A percentile compares a stretch with the other conserved stretches of the same genome.
phyloP scores from a whole-genome alignment of 768 basidiomycete species.

The Boletus rex-veris region DNA sequence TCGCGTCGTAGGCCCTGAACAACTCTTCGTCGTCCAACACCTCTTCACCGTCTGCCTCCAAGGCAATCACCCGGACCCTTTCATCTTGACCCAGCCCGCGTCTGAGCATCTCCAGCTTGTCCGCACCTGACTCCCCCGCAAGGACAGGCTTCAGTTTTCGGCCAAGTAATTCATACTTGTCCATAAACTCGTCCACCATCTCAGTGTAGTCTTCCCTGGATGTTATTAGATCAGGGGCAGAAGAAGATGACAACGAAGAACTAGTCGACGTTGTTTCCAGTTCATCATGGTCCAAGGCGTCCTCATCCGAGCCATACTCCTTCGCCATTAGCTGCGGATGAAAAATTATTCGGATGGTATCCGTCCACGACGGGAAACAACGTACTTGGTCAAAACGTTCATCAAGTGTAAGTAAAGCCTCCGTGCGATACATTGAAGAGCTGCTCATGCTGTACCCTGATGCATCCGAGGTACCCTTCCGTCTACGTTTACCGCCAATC shows the following conservation, averaged over 20 bases:
- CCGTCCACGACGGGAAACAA: neutral
- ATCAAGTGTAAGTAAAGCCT: constrained; percentile 83
- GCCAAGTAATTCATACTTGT: constrained; percentile 86
- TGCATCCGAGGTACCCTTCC: constrained; percentile 76
- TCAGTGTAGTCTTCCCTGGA: constrained; percentile 84
- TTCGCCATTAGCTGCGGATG: constrained; percentile 63
- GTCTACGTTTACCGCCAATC: constrained; percentile 68
- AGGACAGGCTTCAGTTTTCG: constrained; percentile 80
- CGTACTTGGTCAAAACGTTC: constrained; percentile 91
- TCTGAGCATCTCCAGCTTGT: constrained; percentile 80
- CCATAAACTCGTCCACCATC: constrained; percentile 92
- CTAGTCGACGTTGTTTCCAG: constrained; percentile 40
- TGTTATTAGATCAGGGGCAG: constrained; percentile 71
- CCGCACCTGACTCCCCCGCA: constrained; percentile 64
- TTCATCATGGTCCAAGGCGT: constrained; percentile 47
- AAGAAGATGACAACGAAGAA: constrained; percentile 45
- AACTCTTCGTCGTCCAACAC: constrained; percentile 45
- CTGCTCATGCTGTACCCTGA: constrained; percentile 98
- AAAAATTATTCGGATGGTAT: neutral
- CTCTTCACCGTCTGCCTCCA: constrained; percentile 45
- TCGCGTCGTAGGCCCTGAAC: constrained; percentile 35
- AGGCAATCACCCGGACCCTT: constrained; percentile 44
- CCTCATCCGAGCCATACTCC: constrained; percentile 67
- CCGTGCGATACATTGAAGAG: constrained; percentile 91
- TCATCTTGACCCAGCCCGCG: constrained; percentile 71